Percentiles rank a stretch among this genome's conserved stretches.
Evolutionary conservation across 495 filamentous ascomycete species (phyloP).

Genomic region (Penicillium longicatenatum): DNA sequence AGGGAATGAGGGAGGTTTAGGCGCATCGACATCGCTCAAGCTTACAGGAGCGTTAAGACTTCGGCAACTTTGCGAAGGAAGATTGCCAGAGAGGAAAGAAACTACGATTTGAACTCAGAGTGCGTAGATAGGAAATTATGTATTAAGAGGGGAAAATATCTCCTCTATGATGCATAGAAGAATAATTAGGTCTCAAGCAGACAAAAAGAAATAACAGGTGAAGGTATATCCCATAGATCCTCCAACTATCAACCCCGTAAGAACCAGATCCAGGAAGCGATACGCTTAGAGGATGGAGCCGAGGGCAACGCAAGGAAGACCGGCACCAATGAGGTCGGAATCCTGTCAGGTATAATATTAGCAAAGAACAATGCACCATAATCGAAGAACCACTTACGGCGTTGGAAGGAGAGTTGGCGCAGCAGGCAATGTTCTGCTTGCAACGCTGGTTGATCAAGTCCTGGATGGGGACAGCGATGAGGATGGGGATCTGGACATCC

Average conservation of each 20-base stretch:
- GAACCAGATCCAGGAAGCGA: conserved; percentile 7
- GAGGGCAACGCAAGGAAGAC: conserved; percentile 53
- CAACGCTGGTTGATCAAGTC: conserved; percentile 51
- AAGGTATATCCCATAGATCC: conserved; percentile 22
- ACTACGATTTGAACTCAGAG: no score
- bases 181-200: conserved; percentile 18
- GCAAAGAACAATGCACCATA: conserved; percentile 11
- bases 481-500: conserved; percentile 30
- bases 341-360: conserved; percentile 8
- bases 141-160: conserved; percentile 21
- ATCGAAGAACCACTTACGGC: conserved; percentile 32
- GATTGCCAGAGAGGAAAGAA: no score
- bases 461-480: conserved; percentile 35
- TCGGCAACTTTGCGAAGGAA: no score
- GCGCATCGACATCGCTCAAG: no score
- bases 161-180: conserved; percentile 11
- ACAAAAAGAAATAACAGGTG: conserved; percentile 17
- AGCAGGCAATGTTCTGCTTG: conserved; percentile 56
- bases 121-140: conserved; percentile 13
- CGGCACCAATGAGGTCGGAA: conserved; percentile 44
- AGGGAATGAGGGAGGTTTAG: no score
- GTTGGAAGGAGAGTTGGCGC: conserved; percentile 42
- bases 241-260: conserved; percentile 6
- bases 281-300: conserved; percentile 26
- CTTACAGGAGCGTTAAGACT: no score